Evolutionary conservation across 2,329 filamentous ascomycete species (phyloP), one percentile per base, ranked within the genome.

Genomic region (Pseudogymnoascus verrucosus): DNA sequence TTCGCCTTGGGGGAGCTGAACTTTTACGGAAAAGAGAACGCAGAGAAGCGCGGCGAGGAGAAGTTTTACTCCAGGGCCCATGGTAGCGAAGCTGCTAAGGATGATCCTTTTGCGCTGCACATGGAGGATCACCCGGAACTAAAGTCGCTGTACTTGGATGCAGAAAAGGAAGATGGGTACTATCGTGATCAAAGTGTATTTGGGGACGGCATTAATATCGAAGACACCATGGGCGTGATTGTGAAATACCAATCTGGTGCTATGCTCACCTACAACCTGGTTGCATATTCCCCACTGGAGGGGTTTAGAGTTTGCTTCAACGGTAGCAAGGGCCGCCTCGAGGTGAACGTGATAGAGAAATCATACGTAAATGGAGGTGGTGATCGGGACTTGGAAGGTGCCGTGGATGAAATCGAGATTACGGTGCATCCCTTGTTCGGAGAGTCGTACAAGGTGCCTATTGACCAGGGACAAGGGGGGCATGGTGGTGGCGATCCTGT

Each of bases 241-340:
- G 81, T 87, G 21, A 76, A 79, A 61, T 87, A 87, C 69, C 75
- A 76, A 16, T 83, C 78, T 61, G 81, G 83, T 2, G 83, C 82
- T 0, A 79, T 83, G 26, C 73, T 87, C 71, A 85, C 84, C 0
- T 87, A 87, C 68, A 84, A 78, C 21, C 74, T 84, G 10, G 83
- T 80, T 1, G 84, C 84, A 0, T 87, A 87, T 64, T 82, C 84
- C 3, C 85, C 85, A 0, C 86, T 83, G 83, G 83, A 86, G 65
- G 83, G 83, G 0, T 84, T 84, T 73, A 77, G 82, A 0, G 81
- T 83, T 11, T 80, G 74, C 64, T 84, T 85, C 71, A 85, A 84
- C 68, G 83, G 84, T 3, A 86, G 80, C 0, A 79, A 79, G 4
- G 84, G 85, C 0, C 75, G 84, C 0, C 70, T 87, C 2, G 84